Conservation (phyloP, 2,329 filamentous ascomycete species). For the Whalleya microplaca region DNA sequence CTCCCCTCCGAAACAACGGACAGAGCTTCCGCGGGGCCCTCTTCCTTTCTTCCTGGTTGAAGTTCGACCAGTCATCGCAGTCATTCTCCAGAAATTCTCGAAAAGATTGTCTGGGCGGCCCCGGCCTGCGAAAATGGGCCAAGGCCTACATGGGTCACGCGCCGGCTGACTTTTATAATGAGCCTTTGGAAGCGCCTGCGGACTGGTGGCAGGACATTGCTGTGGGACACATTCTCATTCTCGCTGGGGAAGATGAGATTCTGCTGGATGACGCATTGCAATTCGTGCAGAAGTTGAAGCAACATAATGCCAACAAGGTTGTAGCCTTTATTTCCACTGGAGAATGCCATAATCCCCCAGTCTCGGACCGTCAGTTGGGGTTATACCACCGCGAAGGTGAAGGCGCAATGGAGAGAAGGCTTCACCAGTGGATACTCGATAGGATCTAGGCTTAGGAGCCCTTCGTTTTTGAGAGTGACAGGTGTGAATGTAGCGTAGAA, state of each 20-base stretch:
- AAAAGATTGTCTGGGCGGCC: background rate
- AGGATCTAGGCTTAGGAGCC: no score
- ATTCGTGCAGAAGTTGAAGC: background rate
- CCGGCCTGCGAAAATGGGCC: background rate
- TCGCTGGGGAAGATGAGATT: slow-evolving; percentile 1
- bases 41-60: background rate
- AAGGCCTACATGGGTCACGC: background rate
- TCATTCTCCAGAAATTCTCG: background rate
- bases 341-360: slow-evolving; percentile 2
- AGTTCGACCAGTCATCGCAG: background rate
- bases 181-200: background rate
- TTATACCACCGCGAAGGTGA: background rate
- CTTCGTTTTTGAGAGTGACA: no score
- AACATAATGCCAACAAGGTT: background rate
- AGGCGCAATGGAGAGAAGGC: background rate
- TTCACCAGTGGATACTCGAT: no score
- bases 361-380: background rate
- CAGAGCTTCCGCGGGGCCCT: background rate
- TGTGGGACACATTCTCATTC: slow-evolving; percentile 1
- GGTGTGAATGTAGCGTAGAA: no score
- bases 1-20: background rate
- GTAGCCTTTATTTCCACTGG: background rate
- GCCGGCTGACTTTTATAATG: background rate
- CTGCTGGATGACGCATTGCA: background rate
- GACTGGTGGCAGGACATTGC: background rate